Percentiles rank a stretch among this genome's conserved stretches.
Evolutionary conservation across 2,329 filamentous ascomycete genomes (phyloP).

Genomic region (Penicillium nordicum): DNA sequence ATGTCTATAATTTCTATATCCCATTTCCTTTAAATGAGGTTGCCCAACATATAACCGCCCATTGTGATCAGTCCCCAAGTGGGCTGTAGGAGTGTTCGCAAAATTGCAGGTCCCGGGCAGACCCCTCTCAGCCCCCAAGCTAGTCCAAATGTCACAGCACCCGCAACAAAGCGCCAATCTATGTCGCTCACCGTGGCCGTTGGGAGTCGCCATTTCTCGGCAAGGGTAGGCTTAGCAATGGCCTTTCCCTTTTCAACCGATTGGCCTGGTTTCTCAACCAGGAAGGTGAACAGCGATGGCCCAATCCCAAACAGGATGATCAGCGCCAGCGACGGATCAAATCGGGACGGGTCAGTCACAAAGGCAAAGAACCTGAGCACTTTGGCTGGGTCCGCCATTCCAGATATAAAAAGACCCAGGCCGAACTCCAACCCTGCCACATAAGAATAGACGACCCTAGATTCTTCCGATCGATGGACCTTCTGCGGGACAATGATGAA

Average conservation of each 20-base stretch:
- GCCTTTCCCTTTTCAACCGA: constrained; percentile 22
- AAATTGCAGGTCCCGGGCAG: constrained; percentile 51
- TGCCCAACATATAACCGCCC: constrained; percentile 47
- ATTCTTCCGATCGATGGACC: constrained; percentile 29
- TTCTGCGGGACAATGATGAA: constrained; percentile 32
- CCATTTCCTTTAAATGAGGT: constrained; percentile 24
- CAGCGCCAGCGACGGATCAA: constrained; percentile 51
- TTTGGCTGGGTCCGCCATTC: constrained; percentile 51
- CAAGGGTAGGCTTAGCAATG: constrained; percentile 39
- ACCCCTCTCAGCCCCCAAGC: constrained; percentile 52
- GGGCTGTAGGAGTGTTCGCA: constrained; percentile 48
- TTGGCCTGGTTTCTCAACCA: constrained; percentile 31
- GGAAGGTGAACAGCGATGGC: constrained; percentile 42
- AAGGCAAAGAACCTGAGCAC: constrained; percentile 50
- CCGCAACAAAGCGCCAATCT: constrained; percentile 48
- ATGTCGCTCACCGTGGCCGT: constrained; percentile 47
- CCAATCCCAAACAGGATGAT: constrained; percentile 51
- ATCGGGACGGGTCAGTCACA: constrained; percentile 42
- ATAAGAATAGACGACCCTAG: constrained; percentile 41
- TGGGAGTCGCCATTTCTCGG: constrained; percentile 43
- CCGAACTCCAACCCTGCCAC: constrained; percentile 51
- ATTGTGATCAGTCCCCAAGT: constrained; percentile 49
- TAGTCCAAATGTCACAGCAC: constrained; percentile 49
- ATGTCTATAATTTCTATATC: background rate
- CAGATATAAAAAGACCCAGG: constrained; percentile 50